Evolutionary conservation across 2,329 filamentous ascomycete species (phyloP).

Genomic region (Zymoseptoria crescenta): DNA sequence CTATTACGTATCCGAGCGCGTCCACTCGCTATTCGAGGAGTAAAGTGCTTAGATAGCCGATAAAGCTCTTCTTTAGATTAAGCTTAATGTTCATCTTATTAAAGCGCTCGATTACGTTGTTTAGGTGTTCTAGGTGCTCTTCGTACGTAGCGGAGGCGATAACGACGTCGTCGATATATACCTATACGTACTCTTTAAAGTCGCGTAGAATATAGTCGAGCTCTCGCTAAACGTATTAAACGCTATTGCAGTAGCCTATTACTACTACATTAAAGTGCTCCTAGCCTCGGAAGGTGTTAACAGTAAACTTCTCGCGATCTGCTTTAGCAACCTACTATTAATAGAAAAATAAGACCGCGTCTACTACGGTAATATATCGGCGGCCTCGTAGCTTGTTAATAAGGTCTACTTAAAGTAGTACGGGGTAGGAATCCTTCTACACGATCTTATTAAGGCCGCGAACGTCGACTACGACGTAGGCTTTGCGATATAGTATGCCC

Average conservation of each 20-base stretch:
- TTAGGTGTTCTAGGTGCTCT: background rate
- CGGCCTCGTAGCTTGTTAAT: background rate
- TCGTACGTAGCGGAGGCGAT: background rate
- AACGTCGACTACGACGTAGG: background rate
- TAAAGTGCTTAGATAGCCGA: background rate
- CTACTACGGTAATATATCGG: background rate
- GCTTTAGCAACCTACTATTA: background rate
- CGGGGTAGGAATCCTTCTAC: background rate
- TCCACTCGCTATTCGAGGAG: background rate
- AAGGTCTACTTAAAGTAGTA: background rate
- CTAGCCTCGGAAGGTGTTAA: background rate
- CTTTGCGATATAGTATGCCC: background rate
- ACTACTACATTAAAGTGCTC: slow-evolving; percentile 1
- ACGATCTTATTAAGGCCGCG: background rate
- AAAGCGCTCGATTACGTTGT: background rate
- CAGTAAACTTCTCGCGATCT: slow-evolving; percentile 2
- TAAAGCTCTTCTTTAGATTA: background rate
- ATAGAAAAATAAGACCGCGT: slow-evolving; percentile 1
- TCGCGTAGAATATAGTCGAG: background rate
- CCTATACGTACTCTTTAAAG: background rate
- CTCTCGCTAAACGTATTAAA: background rate
- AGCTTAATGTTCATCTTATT: background rate
- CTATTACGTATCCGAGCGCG: background rate
- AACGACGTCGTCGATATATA: slow-evolving; percentile 1
- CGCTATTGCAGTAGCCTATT: slow-evolving; percentile 1